These are phyloP conservation scores for Boletellus emodensis DNA, from an alignment of 768 basidiomycete species.

Conservation along the genomic window DNA sequence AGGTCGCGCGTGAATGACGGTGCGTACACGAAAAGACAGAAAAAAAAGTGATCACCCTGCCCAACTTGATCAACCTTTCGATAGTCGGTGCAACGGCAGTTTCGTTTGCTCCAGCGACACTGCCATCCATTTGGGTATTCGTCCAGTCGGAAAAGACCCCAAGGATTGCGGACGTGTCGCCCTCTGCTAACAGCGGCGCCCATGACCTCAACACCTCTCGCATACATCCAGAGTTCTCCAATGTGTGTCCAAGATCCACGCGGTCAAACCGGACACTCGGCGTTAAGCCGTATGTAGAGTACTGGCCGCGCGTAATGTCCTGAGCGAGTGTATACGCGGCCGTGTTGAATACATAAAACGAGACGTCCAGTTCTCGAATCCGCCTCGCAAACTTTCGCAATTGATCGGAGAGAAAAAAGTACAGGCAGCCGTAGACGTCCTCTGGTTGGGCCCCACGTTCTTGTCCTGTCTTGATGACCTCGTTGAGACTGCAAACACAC, in stretches of 20 bases:
- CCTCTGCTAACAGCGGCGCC: slow-evolving; percentile 33
- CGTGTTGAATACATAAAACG: slow-evolving; percentile 32
- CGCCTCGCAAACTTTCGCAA: slow-evolving; percentile 37
- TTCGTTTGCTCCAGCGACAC: slow-evolving; percentile 13
- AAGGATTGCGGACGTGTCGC: slow-evolving; percentile 32
- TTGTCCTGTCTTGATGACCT: slow-evolving; percentile 36
- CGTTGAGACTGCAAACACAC: slow-evolving; percentile 31
- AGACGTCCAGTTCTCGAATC: slow-evolving; percentile 34
- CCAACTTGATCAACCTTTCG: slow-evolving; percentile 8
- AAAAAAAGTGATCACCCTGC: slow-evolving; percentile 17
- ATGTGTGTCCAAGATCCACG: slow-evolving; percentile 39
- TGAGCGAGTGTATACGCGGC: slow-evolving; percentile 38
- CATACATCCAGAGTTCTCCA: slow-evolving; percentile 34
- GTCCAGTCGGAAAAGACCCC: slow-evolving; percentile 44
- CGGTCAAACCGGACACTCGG: slow-evolving; percentile 37
- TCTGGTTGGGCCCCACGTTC: slow-evolving; percentile 34
- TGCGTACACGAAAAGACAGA: not conserved
- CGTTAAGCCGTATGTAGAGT: slow-evolving; percentile 23
- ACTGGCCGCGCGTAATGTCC: slow-evolving; percentile 27
- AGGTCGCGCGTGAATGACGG: not conserved
- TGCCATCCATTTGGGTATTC: slow-evolving; percentile 3
- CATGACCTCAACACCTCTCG: slow-evolving; percentile 31
- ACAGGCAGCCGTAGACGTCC: slow-evolving; percentile 47
- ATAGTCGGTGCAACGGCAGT: slow-evolving; percentile 11
- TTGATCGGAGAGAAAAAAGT: slow-evolving; percentile 41